A percentile compares a stretch with the other conserved stretches of the same genome.
phyloP scores from a whole-genome alignment of 2,329 filamentous ascomycete species.

The Monosporascus sp. region DNA sequence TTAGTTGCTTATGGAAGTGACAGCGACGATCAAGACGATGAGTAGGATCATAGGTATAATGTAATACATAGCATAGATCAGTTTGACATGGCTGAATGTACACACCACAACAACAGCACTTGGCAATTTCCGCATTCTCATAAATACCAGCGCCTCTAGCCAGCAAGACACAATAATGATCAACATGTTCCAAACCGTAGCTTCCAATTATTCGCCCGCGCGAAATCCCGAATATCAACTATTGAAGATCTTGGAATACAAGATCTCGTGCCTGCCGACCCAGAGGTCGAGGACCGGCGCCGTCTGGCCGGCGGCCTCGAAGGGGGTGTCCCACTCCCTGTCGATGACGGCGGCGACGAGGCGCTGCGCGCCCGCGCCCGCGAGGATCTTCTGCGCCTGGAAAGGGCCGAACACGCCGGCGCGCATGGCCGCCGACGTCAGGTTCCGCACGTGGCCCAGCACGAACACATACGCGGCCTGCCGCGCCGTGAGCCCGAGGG shows the following conservation, averaged over 20 bases:
- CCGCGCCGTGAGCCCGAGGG: slow-evolving; percentile 54
- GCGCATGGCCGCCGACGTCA: slow-evolving; percentile 71
- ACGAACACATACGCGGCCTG: slow-evolving; percentile 72
- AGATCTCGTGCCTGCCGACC: slow-evolving; percentile 74
- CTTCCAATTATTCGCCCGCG: too few species aligned
- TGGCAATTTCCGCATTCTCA: too few species aligned
- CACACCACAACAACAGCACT: slow-evolving; percentile 1
- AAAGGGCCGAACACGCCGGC: slow-evolving; percentile 77
- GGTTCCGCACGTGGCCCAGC: slow-evolving; percentile 68
- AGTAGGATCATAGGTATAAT: slow-evolving; percentile 17
- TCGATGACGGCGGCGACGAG: slow-evolving; percentile 54
- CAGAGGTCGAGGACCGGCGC: slow-evolving; percentile 77
- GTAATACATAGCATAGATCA: slow-evolving; percentile 2
- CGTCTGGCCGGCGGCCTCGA: slow-evolving; percentile 67
- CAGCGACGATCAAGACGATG: slow-evolving; percentile 57
- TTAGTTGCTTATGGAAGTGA: slow-evolving; percentile 88
- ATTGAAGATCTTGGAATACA: slow-evolving; percentile 85
- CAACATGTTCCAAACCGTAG: too few species aligned
- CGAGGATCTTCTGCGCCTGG: slow-evolving; percentile 69
- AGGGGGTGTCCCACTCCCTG: slow-evolving; percentile 50
- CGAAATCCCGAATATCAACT: slow-evolving; percentile 42
- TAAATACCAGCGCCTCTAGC: too few species aligned
- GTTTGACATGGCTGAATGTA: slow-evolving; percentile 4
- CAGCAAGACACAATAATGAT: too few species aligned
- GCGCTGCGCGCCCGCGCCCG: slow-evolving; percentile 50